Evolutionary conservation across 768 basidiomycete species (phyloP).

Genomic region (Podaxis mareebaensis): DNA sequence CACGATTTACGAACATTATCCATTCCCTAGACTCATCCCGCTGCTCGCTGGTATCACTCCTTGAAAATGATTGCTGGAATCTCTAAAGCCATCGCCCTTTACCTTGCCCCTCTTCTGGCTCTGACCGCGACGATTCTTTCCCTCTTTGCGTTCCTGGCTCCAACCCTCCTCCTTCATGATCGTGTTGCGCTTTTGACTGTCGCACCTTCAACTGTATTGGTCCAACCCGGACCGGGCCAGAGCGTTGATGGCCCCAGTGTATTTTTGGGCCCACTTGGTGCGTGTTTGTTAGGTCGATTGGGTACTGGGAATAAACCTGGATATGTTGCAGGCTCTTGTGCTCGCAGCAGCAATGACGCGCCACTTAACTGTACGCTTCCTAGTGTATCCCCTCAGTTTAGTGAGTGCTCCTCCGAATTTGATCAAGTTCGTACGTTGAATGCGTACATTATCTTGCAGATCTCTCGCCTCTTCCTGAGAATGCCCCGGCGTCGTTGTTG

Average conservation of each 20-base stretch:
- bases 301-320: background rate
- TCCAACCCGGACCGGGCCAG: slow-evolving; percentile 29
- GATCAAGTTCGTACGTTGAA: background rate
- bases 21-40: background rate
- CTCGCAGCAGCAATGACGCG: slow-evolving; percentile 48
- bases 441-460: slow-evolving; percentile 38
- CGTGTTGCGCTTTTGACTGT: slow-evolving; percentile 68
- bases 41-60: background rate
- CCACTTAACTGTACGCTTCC: slow-evolving; percentile 56
- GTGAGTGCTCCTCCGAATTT: slow-evolving; percentile 37
- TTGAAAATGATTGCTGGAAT: slow-evolving; percentile 66
- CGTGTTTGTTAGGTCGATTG: slow-evolving; percentile 15
- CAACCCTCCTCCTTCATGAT: slow-evolving; percentile 56
- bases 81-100: slow-evolving; percentile 67
- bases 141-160: slow-evolving; percentile 70
- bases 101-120: slow-evolving; percentile 65
- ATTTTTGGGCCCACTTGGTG: slow-evolving; percentile 68
- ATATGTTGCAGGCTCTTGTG: slow-evolving; percentile 61
- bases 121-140: slow-evolving; percentile 67
- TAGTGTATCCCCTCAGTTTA: slow-evolving; percentile 58
- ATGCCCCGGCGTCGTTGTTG: slow-evolving; percentile 55
- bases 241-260: slow-evolving; percentile 67
- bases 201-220: slow-evolving; percentile 48
- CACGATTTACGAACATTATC: background rate
- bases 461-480: slow-evolving; percentile 58